Conservation (phyloP, 1,284 basidiomycete species). For the Wallemia hederae region DNA sequence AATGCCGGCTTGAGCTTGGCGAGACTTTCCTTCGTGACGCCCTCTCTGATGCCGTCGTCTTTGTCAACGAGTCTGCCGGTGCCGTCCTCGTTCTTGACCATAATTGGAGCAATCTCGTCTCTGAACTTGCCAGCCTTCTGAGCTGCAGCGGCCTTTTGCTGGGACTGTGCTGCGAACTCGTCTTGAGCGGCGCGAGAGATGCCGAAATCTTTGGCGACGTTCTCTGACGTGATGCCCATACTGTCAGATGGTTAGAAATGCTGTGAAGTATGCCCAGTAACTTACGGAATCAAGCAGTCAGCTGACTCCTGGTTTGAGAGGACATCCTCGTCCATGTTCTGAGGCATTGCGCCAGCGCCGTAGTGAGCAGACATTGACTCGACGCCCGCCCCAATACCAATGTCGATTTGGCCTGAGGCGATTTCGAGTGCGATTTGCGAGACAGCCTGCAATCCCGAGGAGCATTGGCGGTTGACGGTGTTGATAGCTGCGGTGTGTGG, state of each 20-base stretch:
- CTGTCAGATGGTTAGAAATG: not conserved
- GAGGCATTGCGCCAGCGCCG: constrained; percentile 37
- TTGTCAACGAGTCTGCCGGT: constrained; percentile 45
- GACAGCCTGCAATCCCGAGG: constrained; percentile 63
- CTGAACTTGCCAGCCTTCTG: constrained; percentile 73
- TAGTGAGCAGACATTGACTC: constrained; percentile 82
- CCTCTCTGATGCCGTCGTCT: constrained; percentile 78
- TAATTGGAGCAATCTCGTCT: constrained; percentile 67
- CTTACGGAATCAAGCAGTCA: constrained; percentile 58
- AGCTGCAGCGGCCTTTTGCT: constrained; percentile 52
- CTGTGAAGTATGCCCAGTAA: constrained; percentile 4
- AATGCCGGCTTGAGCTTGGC: constrained; percentile 85
- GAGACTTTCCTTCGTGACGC: constrained; percentile 62
- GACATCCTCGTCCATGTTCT: constrained; percentile 50
- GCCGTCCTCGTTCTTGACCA: constrained; percentile 55
- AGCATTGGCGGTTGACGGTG: constrained; percentile 86
- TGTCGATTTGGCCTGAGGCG: constrained; percentile 49
- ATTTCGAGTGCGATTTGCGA: constrained; percentile 81
- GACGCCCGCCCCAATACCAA: constrained; percentile 86
- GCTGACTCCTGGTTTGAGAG: constrained; percentile 47
- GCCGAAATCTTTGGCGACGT: constrained; percentile 51
- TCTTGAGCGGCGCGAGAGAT: constrained; percentile 51
- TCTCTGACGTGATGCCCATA: constrained; percentile 93
- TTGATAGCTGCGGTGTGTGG: constrained; percentile 50
- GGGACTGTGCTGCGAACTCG: constrained; percentile 57